Evolutionary conservation across 257 asterid genomes (phyloP), one percentile per base, ranked within the genome.

Genomic region (Datura wrightii): DNA sequence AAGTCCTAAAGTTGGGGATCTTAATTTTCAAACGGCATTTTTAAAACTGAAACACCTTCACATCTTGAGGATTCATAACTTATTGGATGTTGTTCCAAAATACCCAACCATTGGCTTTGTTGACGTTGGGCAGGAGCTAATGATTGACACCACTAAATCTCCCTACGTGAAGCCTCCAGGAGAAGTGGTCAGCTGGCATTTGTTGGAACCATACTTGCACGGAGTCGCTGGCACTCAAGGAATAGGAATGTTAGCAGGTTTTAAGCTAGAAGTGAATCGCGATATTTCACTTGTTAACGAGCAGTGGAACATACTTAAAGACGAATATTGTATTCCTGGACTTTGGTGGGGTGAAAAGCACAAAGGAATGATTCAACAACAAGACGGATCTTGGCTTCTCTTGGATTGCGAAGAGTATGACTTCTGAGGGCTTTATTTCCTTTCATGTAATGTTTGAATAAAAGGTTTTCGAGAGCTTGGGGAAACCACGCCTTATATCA

Each of bases 291-390:
- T 41, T 70, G 79, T 70, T 16, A 70, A 70, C 31, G 16, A 69
- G 10, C 34, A 69, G 36, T 3, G 86, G 87, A 93, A 92, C 85
- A 84, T 24, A 0, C 82, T 95, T 85, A 90, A 89, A 70, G 92
- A 93, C 66, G 93, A 90, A 70, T 69, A 90, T 56, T 85, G 91
- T 14, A 90, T 94, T 11, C 96, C 95, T 2, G 87, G 15, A 60
- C 56, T 90, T 0, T 95, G 98, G 98, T 90, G 93, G 94, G 83
- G 90, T 79, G 87, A 92, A 50, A 88, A 86, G 89, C 82, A 95
- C 31, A 92, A 89, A 67, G 98, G 98, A 92, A 94, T 69, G 54
- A 53, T 69, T 39, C 53, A 41, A 69, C 79, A 69, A 4, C 4
- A 69, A 44, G 13, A 41, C 88, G 98, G 97, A 37, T 85, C 96